phyloP scores from a whole-genome alignment of 805 yeast species.

The Ogataea saltuana region DNA sequence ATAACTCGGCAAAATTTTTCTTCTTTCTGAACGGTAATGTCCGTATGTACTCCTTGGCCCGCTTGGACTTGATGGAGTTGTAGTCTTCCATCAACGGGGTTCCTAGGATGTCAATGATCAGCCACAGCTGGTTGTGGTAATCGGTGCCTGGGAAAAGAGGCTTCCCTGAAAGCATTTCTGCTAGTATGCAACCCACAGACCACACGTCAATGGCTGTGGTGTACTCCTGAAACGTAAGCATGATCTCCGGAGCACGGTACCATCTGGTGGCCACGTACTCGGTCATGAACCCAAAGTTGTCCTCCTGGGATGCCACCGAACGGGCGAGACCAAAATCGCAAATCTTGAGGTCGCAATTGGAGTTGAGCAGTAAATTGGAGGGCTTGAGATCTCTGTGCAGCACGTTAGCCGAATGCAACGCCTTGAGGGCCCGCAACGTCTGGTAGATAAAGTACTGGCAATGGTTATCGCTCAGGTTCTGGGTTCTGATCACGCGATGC shows the following conservation, averaged over 20 bases:
- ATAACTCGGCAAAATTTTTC: constrained; percentile 52
- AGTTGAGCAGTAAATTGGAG: constrained; percentile 77
- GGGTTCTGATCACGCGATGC: constrained; percentile 79
- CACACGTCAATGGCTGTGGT: constrained; percentile 95
- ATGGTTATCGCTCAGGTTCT: constrained; percentile 85
- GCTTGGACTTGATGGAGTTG: constrained; percentile 67
- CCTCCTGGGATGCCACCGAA: constrained; percentile 59
- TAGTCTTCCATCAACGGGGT: constrained; percentile 84
- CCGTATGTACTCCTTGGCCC: constrained; percentile 87
- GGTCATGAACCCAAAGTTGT: constrained; percentile 81
- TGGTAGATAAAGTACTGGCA: constrained; percentile 93
- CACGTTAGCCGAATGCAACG: constrained; percentile 91
- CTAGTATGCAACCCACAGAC: constrained; percentile 95
- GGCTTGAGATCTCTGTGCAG: constrained; percentile 94
- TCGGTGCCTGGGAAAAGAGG: constrained; percentile 95
- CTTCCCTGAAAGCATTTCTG: constrained; percentile 81
- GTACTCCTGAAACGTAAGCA: constrained; percentile 91
- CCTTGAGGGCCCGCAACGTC: constrained; percentile 84
- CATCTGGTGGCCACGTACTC: constrained; percentile 97
- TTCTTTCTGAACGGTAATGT: constrained; percentile 72
- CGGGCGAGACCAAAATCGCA: constrained; percentile 94
- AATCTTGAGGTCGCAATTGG: constrained; percentile 90
- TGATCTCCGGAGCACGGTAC: constrained; percentile 97
- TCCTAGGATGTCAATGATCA: constrained; percentile 83
- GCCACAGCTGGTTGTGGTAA: constrained; percentile 85